phyloP scores from a whole-genome alignment of 805 yeast genomes.

The Lachancea sp. region DNA sequence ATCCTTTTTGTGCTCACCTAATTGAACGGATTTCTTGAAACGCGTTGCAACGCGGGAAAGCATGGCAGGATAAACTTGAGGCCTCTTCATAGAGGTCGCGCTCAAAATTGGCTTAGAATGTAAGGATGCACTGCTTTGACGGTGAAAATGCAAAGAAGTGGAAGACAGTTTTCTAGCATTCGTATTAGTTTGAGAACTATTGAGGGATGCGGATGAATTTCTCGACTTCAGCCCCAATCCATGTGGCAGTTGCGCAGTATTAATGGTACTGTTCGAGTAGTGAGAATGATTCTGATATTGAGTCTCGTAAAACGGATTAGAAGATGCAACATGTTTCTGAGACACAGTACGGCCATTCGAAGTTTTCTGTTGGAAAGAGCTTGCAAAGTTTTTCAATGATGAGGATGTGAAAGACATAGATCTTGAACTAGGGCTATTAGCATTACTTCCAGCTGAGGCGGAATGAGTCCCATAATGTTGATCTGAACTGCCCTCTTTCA shows the following conservation, averaged over 20 bases:
- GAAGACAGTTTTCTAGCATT: slow-evolving; percentile 8
- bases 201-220: slow-evolving; percentile 38
- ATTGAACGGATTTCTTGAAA: slow-evolving; percentile 60
- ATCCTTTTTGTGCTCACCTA: slow-evolving; percentile 79
- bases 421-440: slow-evolving; percentile 17
- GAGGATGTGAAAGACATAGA: slow-evolving; percentile 33
- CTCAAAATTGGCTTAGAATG: slow-evolving; percentile 42
- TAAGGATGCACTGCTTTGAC: slow-evolving; percentile 9
- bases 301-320: slow-evolving; percentile 22
- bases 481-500: slow-evolving; percentile 17
- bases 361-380: slow-evolving; percentile 34
- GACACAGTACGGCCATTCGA: slow-evolving; percentile 41
- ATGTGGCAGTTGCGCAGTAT: slow-evolving; percentile 8
- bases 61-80: slow-evolving; percentile 83
- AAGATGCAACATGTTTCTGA: slow-evolving; percentile 36
- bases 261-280: slow-evolving; percentile 9
- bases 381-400: slow-evolving; percentile 28
- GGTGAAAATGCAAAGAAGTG: slow-evolving; percentile 6
- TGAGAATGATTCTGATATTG: neutral
- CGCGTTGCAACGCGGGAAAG: slow-evolving; percentile 76
- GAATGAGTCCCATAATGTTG: slow-evolving; percentile 11
- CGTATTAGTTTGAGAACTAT: neutral
- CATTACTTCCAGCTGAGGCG: slow-evolving; percentile 11
- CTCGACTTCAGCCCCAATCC: slow-evolving; percentile 41
- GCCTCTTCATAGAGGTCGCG: slow-evolving; percentile 39